Evolutionary conservation across 176 grass and related monocot genomes (phyloP).

Genomic region (Canna indica): DNA sequence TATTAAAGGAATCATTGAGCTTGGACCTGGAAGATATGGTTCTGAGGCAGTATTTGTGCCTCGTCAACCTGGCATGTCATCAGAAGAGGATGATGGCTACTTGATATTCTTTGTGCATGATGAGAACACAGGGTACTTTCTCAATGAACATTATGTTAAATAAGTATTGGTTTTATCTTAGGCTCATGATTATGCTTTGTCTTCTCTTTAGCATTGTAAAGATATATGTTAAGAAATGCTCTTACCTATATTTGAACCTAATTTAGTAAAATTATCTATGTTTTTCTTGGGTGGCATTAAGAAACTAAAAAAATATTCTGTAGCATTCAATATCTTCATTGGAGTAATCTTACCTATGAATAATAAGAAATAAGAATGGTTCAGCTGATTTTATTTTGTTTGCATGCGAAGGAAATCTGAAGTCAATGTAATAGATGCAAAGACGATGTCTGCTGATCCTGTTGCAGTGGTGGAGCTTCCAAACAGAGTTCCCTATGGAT

Average conservation of each 20-base stretch:
- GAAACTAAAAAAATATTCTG: no score
- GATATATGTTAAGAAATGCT: no score
- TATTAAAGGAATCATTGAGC: conserved; percentile 56
- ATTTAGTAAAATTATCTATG: no score
- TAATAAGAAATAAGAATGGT: background rate
- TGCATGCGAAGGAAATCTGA: conserved; percentile 58
- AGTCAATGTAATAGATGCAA: conserved; percentile 81
- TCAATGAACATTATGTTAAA: no score
- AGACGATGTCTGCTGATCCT: conserved; percentile 74
- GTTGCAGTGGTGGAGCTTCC: conserved; percentile 81
- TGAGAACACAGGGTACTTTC: conserved; percentile 63
- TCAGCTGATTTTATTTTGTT: conserved; percentile 1
- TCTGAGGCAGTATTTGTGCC: conserved; percentile 91
- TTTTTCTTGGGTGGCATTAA: no score
- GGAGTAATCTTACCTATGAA: background rate
- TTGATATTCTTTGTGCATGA: conserved; percentile 85
- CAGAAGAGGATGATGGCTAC: conserved; percentile 84
- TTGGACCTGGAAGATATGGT: conserved; percentile 60
- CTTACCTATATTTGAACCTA: no score
- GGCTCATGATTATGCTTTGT: no score
- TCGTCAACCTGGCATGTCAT: conserved; percentile 38
- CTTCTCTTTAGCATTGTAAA: no score
- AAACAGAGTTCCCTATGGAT: conserved; percentile 70
- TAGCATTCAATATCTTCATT: background rate
- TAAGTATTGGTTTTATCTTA: no score